phyloP scores from a whole-genome alignment of 164 flowering plant genomes.

The Tinospora cordifolia region DNA sequence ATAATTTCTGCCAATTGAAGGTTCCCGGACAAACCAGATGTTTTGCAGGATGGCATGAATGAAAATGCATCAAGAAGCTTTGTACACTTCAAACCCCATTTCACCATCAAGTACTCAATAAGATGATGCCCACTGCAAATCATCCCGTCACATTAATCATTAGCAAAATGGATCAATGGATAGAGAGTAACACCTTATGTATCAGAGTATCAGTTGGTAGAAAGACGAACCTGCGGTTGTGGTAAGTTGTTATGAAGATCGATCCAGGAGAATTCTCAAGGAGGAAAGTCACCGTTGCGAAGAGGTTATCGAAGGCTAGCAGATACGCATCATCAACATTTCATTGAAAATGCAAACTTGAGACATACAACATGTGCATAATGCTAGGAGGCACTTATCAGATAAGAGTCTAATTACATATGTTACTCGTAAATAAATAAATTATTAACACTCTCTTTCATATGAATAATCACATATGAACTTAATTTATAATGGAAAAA shows the following conservation, averaged over 20 bases:
- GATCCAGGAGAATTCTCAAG: slow-evolving; percentile 68
- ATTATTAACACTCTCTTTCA: no score
- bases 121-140: no score
- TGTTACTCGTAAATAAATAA: no score
- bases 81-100: slow-evolving; percentile 62
- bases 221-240: slow-evolving; percentile 64
- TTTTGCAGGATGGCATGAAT: slow-evolving; percentile 65
- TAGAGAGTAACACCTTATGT: background rate
- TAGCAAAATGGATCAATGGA: background rate
- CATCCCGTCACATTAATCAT: background rate
- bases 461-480: no score
- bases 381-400: no score
- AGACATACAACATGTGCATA: background rate
- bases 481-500: no score
- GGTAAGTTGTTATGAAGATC: slow-evolving; percentile 79
- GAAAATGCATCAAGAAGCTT: slow-evolving; percentile 82
- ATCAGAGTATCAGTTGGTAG: background rate
- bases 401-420: no score
- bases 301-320: slow-evolving; percentile 79
- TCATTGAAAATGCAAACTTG: slow-evolving; percentile 1
- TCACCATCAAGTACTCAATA: no score
- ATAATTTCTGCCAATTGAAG: slow-evolving; percentile 77
- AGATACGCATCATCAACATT: slow-evolving; percentile 4
- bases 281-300: slow-evolving; percentile 80
- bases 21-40: slow-evolving; percentile 54